Percentiles rank a stretch among this genome's conserved stretches.
Evolutionary conservation across 1,284 basidiomycete genomes (phyloP).

Genomic region (Coniferiporia weirii): DNA sequence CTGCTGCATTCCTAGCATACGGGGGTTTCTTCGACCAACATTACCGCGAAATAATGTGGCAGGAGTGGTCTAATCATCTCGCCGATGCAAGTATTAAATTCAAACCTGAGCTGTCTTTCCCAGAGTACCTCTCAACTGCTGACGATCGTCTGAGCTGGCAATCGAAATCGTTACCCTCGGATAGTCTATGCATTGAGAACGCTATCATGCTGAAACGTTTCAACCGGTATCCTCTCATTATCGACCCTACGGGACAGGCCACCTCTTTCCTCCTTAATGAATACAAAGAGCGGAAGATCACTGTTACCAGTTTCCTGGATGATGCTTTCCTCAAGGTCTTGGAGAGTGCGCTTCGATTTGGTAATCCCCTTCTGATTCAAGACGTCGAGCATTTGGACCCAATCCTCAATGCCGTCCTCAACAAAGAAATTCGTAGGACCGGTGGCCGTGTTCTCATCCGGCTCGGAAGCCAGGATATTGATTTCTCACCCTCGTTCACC

Average conservation of each 20-base stretch:
- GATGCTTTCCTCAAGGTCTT: slow-evolving; percentile 98
- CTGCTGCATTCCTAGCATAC: slow-evolving; percentile 95
- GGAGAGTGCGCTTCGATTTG: slow-evolving; percentile 98
- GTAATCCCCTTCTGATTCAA: slow-evolving; percentile 94
- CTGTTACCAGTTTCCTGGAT: slow-evolving; percentile 97
- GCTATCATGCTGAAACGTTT: slow-evolving; percentile 99
- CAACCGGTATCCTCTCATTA: slow-evolving; percentile 96
- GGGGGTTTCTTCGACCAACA: slow-evolving; percentile 99
- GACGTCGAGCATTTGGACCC: slow-evolving; percentile 98
- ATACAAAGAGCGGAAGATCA: slow-evolving; percentile 95
- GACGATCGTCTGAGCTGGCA: slow-evolving; percentile 97
- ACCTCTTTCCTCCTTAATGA: slow-evolving; percentile 92
- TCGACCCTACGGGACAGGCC: slow-evolving; percentile 99
- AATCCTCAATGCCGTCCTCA: slow-evolving; percentile 95
- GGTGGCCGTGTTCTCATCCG: slow-evolving; percentile 98
- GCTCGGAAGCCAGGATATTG: slow-evolving; percentile 98
- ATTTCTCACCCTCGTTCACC: slow-evolving; percentile 98
- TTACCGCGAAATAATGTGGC: slow-evolving; percentile 97
- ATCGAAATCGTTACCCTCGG: slow-evolving; percentile 89
- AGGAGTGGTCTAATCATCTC: slow-evolving; percentile 89
- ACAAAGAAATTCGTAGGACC: slow-evolving; percentile 92
- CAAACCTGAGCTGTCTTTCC: slow-evolving; percentile 88
- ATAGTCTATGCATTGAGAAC: slow-evolving; percentile 96
- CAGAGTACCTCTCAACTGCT: slow-evolving; percentile 95
- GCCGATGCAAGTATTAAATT: slow-evolving; percentile 87